A percentile compares a stretch with the other conserved stretches of the same genome.
phyloP scores from a whole-genome alignment of 164 flowering plant species.

The Annona cherimola region DNA sequence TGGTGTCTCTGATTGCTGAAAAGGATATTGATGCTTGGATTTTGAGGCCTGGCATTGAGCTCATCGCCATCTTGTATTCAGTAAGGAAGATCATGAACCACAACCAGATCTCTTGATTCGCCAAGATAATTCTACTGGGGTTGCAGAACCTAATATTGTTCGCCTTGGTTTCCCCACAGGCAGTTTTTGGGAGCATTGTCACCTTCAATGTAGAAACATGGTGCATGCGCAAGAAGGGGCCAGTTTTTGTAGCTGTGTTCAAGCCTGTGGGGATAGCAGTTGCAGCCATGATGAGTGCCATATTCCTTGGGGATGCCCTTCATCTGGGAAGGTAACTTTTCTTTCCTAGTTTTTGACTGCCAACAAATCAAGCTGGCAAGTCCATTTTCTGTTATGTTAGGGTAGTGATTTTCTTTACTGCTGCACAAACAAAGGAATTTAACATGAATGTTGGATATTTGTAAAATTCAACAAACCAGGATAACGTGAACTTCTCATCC shows the following conservation, averaged over 20 bases:
- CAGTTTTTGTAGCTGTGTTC: conserved; percentile 46
- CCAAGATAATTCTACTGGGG: neutral
- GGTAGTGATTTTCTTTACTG: no score
- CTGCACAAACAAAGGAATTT: no score
- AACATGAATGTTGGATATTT: no score
- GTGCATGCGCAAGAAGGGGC: conserved; percentile 44
- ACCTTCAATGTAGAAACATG: conserved; percentile 30
- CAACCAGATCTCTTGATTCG: neutral
- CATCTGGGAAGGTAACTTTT: conserved; percentile 43
- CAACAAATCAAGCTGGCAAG: no score
- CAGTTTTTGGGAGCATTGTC: conserved; percentile 28
- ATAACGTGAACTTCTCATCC: no score
- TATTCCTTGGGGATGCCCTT: conserved; percentile 44
- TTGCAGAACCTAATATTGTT: neutral
- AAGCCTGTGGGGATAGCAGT: conserved; percentile 40
- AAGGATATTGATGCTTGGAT: conserved; percentile 34
- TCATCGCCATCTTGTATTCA: conserved; percentile 28
- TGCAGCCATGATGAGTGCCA: conserved; percentile 34
- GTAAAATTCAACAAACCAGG: no score
- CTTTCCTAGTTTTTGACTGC: neutral
- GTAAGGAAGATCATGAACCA: conserved; percentile 24
- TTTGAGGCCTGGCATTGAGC: conserved; percentile 19
- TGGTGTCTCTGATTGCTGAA: conserved; percentile 24
- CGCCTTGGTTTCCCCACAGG: conserved; percentile 14
- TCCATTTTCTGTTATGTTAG: no score